These are phyloP conservation scores for Trypanosoma theileri DNA, from an alignment of 208 protist species.

Conservation along the genomic window DNA sequence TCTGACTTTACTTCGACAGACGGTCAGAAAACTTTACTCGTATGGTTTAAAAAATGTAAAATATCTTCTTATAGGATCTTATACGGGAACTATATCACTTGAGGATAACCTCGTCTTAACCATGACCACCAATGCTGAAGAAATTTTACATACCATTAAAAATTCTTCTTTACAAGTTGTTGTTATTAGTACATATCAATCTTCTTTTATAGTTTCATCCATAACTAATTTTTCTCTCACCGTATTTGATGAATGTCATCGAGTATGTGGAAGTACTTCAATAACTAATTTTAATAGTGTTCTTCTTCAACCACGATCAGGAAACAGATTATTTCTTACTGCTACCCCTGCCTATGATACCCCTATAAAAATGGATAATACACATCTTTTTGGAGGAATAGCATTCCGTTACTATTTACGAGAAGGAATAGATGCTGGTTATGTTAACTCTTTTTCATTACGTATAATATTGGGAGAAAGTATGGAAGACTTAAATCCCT, in stretches of 20 bases:
- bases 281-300: conserved; percentile 73
- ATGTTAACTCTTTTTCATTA: conserved; percentile 71
- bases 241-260: conserved; percentile 83
- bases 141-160: conserved; percentile 46
- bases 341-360: conserved; percentile 81
- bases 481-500: conserved; percentile 66
- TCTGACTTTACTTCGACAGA: conserved; percentile 69
- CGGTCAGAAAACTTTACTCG: conserved; percentile 53
- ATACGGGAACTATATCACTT: conserved; percentile 40
- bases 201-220: conserved; percentile 54
- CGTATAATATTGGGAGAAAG: conserved; percentile 52
- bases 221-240: conserved; percentile 50
- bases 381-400: conserved; percentile 64
- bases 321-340: conserved; percentile 66
- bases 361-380: conserved; percentile 72
- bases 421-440: conserved; percentile 73
- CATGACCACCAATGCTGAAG: conserved; percentile 63
- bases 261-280: conserved; percentile 63
- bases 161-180: conserved; percentile 33
- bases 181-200: conserved; percentile 77
- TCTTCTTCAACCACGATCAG: conserved; percentile 46
- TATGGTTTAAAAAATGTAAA: conserved; percentile 57
- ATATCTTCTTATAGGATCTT: conserved; percentile 68
- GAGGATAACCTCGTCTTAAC: conserved; percentile 16
- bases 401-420: conserved; percentile 80